A percentile compares a stretch with the other conserved stretches of the same genome.
Evolutionary conservation across 768 basidiomycete genomes (phyloP).

Genomic region (Termitomyces sp.): DNA sequence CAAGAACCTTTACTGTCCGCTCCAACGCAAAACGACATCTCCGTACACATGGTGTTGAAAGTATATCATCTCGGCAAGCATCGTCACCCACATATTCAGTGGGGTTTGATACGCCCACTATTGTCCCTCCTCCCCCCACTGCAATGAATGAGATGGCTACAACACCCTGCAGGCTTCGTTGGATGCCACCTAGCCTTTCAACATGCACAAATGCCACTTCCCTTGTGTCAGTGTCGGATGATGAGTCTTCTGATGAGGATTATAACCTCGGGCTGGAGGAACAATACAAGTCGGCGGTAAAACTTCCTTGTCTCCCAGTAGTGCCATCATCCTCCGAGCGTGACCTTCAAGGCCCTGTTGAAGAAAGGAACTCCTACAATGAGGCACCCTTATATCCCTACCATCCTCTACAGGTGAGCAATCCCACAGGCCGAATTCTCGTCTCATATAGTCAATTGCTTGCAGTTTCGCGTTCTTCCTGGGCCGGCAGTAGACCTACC

Average conservation of each 20-base stretch:
- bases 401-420: slow-evolving; percentile 24
- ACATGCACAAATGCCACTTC: slow-evolving; percentile 20
- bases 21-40: slow-evolving; percentile 80
- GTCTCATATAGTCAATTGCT: background rate
- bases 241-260: slow-evolving; percentile 18
- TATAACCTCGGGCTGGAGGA: slow-evolving; percentile 8
- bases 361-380: slow-evolving; percentile 28
- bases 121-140: slow-evolving; percentile 16
- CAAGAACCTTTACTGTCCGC: slow-evolving; percentile 67
- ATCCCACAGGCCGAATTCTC: background rate
- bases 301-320: slow-evolving; percentile 22
- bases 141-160: slow-evolving; percentile 10
- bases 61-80: slow-evolving; percentile 5
- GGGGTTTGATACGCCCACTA: slow-evolving; percentile 33
- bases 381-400: slow-evolving; percentile 23
- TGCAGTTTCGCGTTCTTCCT: slow-evolving; percentile 12
- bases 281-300: slow-evolving; percentile 15
- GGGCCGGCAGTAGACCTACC: slow-evolving; percentile 7
- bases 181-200: slow-evolving; percentile 36
- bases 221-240: slow-evolving; percentile 20
- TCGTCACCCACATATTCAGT: slow-evolving; percentile 25
- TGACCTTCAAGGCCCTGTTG: slow-evolving; percentile 14
- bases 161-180: slow-evolving; percentile 27
- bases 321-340: slow-evolving; percentile 16
- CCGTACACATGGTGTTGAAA: slow-evolving; percentile 61